Base-by-base conservation (phyloP, 352 stramenopile genomes). In the Pelagophyceae sp. region DNA sequence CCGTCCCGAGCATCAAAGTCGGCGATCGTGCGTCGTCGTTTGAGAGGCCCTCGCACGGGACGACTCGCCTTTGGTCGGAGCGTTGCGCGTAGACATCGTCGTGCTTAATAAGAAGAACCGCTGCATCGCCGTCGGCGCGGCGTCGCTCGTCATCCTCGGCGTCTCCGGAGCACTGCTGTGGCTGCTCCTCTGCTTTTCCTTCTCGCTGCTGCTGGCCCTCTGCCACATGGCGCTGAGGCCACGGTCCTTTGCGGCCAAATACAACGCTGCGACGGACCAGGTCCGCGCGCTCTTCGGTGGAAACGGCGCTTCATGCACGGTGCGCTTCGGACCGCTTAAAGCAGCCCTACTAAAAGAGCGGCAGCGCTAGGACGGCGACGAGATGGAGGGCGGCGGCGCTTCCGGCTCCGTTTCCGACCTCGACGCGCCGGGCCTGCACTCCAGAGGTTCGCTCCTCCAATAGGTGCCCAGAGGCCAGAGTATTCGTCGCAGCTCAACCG, bases 161-260 rank as follows among this genome's bases (percentile, higher is more conserved):
- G 25, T 74, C 38, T 60, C 31, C 35, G 67, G 67, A 2, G 67
- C n/a, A 19, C 67, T 74, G 15, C 33, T 58, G 2, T 74, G 67
- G 67, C 6, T 74, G 2, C 35, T 58, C 17, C 1, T 74, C 15
- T n/a, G 6, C 2, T 58, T 74, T n/a, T 27, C 67, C 15, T 15
- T 74, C 37, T 17, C 67, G 2, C 67, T 74, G 0, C 27, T 74
- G 23, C 35, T 74, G 35, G 15, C n/a, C 15, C 35, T 74, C 15
- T 31, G 35, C 35, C 67, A 74, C 67, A 74, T 74, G 67, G 67
- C 67, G 35, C 67, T 74, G 35, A 27, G 67, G 37, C 67, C 67
- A 20, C 67, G 67, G 33, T 35, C 33, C 17, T 35, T 74, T 23
- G 33, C 67, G 35, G 67, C 67, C 15, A 50, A 58, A 31, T 74